phyloP scores from a whole-genome alignment of 2,329 filamentous ascomycete genomes.

The Monilinia fructicola region DNA sequence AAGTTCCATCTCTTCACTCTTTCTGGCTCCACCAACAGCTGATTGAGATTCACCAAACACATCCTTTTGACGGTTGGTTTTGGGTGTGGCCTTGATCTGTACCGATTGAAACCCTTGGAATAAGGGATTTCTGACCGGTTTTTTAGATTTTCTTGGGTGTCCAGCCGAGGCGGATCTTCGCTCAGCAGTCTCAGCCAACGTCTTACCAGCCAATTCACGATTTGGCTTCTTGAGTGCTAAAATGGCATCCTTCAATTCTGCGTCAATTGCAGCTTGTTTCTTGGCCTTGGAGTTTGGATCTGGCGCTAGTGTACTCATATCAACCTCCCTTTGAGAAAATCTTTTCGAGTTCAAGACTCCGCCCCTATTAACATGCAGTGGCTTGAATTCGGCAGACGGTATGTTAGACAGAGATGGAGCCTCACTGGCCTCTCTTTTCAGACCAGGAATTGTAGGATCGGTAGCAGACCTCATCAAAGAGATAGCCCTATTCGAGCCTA shows the following conservation, averaged over 20 bases:
- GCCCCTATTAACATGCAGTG: constrained; percentile 42
- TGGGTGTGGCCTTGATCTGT: constrained; percentile 42
- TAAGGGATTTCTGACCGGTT: constrained; percentile 45
- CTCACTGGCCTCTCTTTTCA: constrained; percentile 71
- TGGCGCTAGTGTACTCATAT: constrained; percentile 53
- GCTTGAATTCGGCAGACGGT: constrained; percentile 46
- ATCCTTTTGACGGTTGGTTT: constrained; percentile 36
- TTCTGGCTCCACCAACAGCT: constrained; percentile 11
- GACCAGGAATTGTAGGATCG: constrained; percentile 55
- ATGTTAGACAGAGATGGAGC: constrained; percentile 51
- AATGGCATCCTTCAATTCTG: constrained; percentile 73
- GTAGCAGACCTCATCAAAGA: constrained; percentile 69
- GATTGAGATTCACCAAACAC: constrained; percentile 31
- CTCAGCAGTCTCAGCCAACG: constrained; percentile 66
- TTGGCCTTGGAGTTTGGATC: constrained; percentile 57
- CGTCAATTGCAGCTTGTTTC: constrained; percentile 66
- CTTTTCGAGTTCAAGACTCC: constrained; percentile 45
- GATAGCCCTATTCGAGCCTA: constrained; percentile 57
- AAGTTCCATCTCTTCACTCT: constrained; percentile 25
- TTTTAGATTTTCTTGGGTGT: constrained; percentile 53
- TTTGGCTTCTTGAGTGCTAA: constrained; percentile 73
- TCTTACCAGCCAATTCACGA: constrained; percentile 65
- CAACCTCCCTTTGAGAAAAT: constrained; percentile 53
- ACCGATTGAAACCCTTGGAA: constrained; percentile 39
- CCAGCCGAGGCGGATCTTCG: constrained; percentile 53